Base-by-base conservation (phyloP, 2,329 filamentous ascomycete species). In the Periconia sp. region DNA sequence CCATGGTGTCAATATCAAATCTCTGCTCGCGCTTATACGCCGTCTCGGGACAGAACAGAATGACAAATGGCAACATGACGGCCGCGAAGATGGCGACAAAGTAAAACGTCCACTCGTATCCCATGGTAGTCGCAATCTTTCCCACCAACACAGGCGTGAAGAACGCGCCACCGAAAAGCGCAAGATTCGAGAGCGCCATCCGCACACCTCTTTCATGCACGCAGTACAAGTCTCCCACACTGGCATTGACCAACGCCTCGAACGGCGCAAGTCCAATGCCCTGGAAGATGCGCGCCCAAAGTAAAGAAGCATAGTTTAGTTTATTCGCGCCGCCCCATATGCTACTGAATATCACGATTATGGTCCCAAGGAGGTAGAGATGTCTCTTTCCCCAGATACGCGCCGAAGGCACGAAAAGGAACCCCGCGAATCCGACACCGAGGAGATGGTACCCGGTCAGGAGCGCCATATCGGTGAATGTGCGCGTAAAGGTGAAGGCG, bases 311-410 rank as follows among this genome's bases (percentile, higher is more conserved):
- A 67, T 95, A 94, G 66, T 83, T 83, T 26, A 75, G 78, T 9
- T 81, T 79, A 24, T 82, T 83, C 0, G 79, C 82, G 21, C 89
- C 89, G 19, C 83, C 91, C 92, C 92, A 96, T 5, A 81, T 82
- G 54, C 85, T 88, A 43, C 86, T 87, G 30, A 80, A 75, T 29
- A 95, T 80, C 57, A 95, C 78, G 44, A 95, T 78, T 34, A 88
- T 52, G 32, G 86, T 85, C 6, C 90, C 91, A 2, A 95, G 58
- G 18, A 96, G 72, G 67, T 95, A 96, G 12, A 91, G 74, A 73
- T 96, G 92, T 28, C 92, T 81, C 71, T 96, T 96, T 26, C 92
- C 92, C 88, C 89, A 96, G 51, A 96, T 86, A 43, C 92, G 83
- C 15, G 89, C 90, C 1, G 87, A 89, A 0, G 92, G 89, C 3